Base-by-base conservation (phyloP, 2,329 filamentous ascomycete genomes). In the Xylariaceae sp. region DNA sequence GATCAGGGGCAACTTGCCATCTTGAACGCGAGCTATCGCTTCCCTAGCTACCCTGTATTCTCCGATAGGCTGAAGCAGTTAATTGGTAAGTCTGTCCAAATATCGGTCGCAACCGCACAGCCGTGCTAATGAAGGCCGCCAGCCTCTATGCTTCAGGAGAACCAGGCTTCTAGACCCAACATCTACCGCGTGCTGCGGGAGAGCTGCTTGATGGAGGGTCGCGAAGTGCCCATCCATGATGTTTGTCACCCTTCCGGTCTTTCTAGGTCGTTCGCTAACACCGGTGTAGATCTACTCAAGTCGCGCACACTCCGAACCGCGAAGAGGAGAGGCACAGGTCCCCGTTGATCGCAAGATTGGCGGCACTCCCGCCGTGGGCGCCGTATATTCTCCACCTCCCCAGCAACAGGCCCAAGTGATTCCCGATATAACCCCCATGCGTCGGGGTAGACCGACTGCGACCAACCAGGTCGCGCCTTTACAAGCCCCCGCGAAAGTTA, bases 1-100 rank as follows among this genome's bases (percentile, higher is more conserved):
- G 93, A 97, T 64, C 92, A 96, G 71, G 94, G 94, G 30, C 93
- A 97, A 77, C 89, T 97, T 78, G 94, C 94, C 10, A 99, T 99
- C 64, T 78, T 99, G 62, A 97, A 97, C 72, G 94, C 94, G 54
- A 95, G 86, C 73, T 97, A 90, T 81, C 92, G 90, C 70, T 99
- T 90, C 69, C 94, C 93, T 4, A 84, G 82, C 61, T 91, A 97
- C 70, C 94, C 94, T 34, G 79, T 84, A 15, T 99, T 99, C 72
- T 97, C 94, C 0, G 90, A 96, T 67, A 85, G 88, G 58, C 76
- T 97, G 58, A 97, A 97, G 78, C 86, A 88, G 69, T 78, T 99
- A 47, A 97, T 97, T 72, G 89, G 91, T 96, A 78, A 73, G 81
- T 71, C 23, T 30, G 39, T n/a, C 17, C 53, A 57, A 37, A 13